These are phyloP conservation scores for Spizellomyces punctatus DNA, from an alignment of 192 early-diverging fungal species.

Conservation along the genomic window DNA sequence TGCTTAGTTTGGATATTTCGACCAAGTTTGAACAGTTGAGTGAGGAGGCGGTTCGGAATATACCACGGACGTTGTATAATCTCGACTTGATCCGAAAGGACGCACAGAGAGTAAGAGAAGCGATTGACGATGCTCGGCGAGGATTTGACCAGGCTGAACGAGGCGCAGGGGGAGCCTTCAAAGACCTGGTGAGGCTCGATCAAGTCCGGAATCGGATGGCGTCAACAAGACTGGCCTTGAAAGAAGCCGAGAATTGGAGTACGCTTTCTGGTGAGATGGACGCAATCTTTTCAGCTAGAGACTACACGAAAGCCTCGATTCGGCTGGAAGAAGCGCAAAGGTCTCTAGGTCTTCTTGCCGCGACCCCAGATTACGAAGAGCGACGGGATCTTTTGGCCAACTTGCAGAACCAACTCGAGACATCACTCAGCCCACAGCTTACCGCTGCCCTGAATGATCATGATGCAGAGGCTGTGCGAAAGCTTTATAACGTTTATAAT, in stretches of 20 bases:
- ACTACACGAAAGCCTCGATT: constrained; percentile 62
- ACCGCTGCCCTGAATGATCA: constrained; percentile 57
- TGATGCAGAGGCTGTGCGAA: constrained; percentile 57
- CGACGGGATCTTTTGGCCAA: constrained; percentile 53
- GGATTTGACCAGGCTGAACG: constrained; percentile 52
- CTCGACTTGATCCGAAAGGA: constrained; percentile 61
- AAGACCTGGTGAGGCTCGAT: constrained; percentile 64
- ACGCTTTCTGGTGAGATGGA: constrained; percentile 72
- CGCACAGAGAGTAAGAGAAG: constrained; percentile 45
- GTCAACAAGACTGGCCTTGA: constrained; percentile 55
- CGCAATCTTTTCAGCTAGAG: constrained; percentile 61
- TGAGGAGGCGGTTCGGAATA: constrained; percentile 57
- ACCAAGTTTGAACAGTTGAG: constrained; percentile 52
- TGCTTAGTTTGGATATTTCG: constrained; percentile 59
- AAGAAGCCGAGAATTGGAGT: constrained; percentile 80
- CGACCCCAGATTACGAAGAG: constrained; percentile 72
- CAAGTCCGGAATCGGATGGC: constrained; percentile 71
- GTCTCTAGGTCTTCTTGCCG: constrained; percentile 63
- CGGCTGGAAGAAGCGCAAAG: constrained; percentile 68
- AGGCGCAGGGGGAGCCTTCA: constrained; percentile 50
- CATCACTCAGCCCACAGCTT: constrained; percentile 50
- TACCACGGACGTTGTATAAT: constrained; percentile 67
- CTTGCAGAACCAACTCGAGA: constrained; percentile 65
- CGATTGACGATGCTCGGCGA: constrained; percentile 45
- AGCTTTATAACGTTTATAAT: constrained; percentile 56